Conservation (phyloP, 2,329 filamentous ascomycete genomes). For the Penicillium sp. region DNA sequence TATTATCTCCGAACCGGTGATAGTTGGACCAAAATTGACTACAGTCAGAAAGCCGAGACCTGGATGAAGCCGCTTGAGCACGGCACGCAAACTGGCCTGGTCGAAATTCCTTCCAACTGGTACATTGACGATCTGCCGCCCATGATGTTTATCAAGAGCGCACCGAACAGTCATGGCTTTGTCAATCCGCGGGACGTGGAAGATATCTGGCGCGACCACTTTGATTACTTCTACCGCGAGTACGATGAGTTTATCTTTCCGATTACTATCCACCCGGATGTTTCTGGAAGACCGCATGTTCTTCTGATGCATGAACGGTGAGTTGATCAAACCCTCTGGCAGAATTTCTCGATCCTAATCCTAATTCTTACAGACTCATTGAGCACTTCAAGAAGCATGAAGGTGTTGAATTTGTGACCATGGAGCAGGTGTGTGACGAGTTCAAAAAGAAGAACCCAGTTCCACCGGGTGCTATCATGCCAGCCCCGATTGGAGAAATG, state of each 20-base stretch:
- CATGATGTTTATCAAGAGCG: constrained; percentile 52
- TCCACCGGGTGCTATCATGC: constrained; percentile 28
- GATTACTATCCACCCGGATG: constrained; percentile 75
- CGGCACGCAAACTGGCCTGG: constrained; percentile 43
- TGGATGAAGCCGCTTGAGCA: constrained; percentile 57
- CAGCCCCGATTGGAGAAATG: constrained; percentile 23
- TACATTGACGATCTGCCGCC: constrained; percentile 50
- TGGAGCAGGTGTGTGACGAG: constrained; percentile 35
- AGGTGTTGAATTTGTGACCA: constrained; percentile 34
- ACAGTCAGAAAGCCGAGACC: constrained; percentile 42
- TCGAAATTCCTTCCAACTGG: constrained; percentile 52
- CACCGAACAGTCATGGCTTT: constrained; percentile 59
- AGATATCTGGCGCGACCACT: constrained; percentile 65
- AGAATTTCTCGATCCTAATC: constrained; percentile 5
- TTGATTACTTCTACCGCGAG: constrained; percentile 72
- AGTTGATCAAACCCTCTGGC: constrained; percentile 10
- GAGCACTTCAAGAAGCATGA: constrained; percentile 36
- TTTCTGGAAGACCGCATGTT: constrained; percentile 71
- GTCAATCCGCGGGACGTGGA: constrained; percentile 62
- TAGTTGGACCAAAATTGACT: constrained; percentile 50
- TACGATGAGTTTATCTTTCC: constrained; percentile 78
- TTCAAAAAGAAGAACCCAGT: constrained; percentile 31
- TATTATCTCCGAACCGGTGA: constrained; percentile 51
- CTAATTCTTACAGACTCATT: constrained; percentile 23
- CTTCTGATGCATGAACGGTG: constrained; percentile 73